These are phyloP conservation scores for Oehlia diaphana DNA, from an alignment of 192 early-diverging fungal species.

Conservation along the genomic window DNA sequence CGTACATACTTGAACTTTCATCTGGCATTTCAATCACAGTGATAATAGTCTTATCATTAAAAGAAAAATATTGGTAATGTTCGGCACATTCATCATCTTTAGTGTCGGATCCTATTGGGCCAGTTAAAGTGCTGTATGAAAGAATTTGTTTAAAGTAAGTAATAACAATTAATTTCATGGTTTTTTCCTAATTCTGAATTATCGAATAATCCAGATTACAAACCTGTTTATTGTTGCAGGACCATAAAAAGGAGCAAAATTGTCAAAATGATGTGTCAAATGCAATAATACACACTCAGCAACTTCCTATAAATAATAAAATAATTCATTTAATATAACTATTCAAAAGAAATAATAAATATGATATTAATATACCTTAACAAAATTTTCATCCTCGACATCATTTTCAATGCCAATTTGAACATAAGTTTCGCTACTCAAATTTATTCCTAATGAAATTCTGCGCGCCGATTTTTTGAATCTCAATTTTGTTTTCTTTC, in stretches of 20 bases:
- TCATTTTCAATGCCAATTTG: constrained; percentile 12
- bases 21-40: constrained; percentile 67
- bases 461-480: constrained; percentile 25
- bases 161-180: background rate
- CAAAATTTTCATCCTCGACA: constrained; percentile 17
- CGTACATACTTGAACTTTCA: background rate
- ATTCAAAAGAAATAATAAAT: too few relatives aligned
- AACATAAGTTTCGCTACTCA: constrained; percentile 22
- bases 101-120: constrained; percentile 37
- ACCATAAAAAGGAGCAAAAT: constrained; percentile 69
- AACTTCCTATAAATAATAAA: constrained; percentile 46
- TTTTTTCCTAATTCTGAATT: background rate
- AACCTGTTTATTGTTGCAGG: constrained; percentile 58
- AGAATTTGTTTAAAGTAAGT: background rate
- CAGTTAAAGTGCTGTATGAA: constrained; percentile 40
- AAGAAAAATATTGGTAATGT: constrained; percentile 67
- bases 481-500: background rate
- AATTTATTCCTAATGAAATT: background rate
- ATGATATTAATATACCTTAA: constrained; percentile 11
- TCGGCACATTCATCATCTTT: constrained; percentile 42
- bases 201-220: background rate
- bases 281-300: constrained; percentile 67
- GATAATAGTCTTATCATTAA: constrained; percentile 71
- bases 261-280: constrained; percentile 64
- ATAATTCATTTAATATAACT: background rate